Evolutionary conservation across 2,329 filamentous ascomycete genomes (phyloP).

Genomic region (Aureobasidium sp.): DNA sequence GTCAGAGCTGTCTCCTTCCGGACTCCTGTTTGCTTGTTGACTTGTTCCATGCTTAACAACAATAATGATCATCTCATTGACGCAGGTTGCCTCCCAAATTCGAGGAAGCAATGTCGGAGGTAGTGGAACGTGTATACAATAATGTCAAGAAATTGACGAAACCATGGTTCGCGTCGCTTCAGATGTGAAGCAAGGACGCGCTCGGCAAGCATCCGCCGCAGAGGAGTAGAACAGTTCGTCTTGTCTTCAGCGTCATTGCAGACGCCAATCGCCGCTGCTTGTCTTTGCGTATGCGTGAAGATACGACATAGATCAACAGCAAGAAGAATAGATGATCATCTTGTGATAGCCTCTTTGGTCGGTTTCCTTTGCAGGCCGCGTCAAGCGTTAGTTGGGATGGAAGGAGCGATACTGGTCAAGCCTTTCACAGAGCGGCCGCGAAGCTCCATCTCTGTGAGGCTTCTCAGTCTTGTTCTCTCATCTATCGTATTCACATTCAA

Average conservation of each 20-base stretch:
- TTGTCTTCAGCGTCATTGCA: background rate
- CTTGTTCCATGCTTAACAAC: background rate
- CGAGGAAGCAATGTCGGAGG: background rate
- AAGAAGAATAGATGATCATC: background rate
- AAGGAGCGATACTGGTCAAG: background rate
- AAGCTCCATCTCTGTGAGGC: background rate
- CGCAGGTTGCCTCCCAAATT: background rate
- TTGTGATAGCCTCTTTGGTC: background rate
- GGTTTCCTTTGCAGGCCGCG: constrained; percentile 5
- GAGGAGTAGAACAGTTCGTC: background rate
- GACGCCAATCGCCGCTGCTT: background rate
- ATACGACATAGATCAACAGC: too few species aligned
- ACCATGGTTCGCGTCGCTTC: background rate
- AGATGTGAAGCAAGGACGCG: constrained; percentile 10
- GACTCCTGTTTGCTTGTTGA: background rate
- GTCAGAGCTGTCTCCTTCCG: background rate
- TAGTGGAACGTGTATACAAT: background rate
- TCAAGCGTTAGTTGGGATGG: background rate
- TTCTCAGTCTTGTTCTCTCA: background rate
- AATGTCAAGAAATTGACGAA: background rate
- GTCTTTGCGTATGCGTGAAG: too few species aligned
- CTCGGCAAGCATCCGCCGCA: constrained; percentile 6
- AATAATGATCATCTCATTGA: background rate
- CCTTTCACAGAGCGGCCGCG: background rate
- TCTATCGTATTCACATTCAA: constrained; percentile 12